Evolutionary conservation across 768 basidiomycete species (phyloP).

Genomic region (Clavaria fumosa): DNA sequence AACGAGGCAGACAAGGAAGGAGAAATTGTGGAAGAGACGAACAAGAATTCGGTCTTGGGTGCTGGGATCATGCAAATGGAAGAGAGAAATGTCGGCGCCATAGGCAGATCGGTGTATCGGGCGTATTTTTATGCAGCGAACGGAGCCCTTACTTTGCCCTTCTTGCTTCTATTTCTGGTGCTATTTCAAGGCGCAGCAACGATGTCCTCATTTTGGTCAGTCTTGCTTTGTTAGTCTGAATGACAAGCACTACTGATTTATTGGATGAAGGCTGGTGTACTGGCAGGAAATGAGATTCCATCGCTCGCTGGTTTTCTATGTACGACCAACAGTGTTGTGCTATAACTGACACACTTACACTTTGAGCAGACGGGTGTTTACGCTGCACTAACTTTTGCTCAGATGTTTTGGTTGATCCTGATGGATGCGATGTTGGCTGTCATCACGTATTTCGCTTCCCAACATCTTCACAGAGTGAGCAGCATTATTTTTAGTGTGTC

Average conservation of each 20-base stretch:
- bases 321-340: no score
- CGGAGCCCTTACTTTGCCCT: conserved; percentile 47
- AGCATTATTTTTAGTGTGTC: neutral
- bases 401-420: conserved; percentile 8
- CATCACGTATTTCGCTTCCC: conserved; percentile 42
- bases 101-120: conserved; percentile 38
- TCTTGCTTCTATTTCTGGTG: conserved; percentile 42
- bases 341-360: neutral
- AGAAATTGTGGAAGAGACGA: neutral
- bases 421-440: conserved; percentile 8
- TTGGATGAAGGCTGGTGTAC: conserved; percentile 79
- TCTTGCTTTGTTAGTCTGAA: conserved; percentile 1
- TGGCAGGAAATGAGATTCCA: conserved; percentile 64
- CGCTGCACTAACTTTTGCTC: conserved; percentile 8
- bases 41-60: neutral
- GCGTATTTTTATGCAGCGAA: conserved; percentile 57
- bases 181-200: conserved; percentile 58
- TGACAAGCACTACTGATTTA: no score
- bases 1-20: conserved; percentile 10
- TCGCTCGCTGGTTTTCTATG: conserved; percentile 53
- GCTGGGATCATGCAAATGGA: conserved; percentile 63
- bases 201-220: conserved; percentile 61
- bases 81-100: conserved; percentile 66
- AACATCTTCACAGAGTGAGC: conserved; percentile 41
- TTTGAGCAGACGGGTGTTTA: conserved; percentile 10